phyloP scores from a whole-genome alignment of 148 eudicot genomes.

The Fagopyrum tataricum region DNA sequence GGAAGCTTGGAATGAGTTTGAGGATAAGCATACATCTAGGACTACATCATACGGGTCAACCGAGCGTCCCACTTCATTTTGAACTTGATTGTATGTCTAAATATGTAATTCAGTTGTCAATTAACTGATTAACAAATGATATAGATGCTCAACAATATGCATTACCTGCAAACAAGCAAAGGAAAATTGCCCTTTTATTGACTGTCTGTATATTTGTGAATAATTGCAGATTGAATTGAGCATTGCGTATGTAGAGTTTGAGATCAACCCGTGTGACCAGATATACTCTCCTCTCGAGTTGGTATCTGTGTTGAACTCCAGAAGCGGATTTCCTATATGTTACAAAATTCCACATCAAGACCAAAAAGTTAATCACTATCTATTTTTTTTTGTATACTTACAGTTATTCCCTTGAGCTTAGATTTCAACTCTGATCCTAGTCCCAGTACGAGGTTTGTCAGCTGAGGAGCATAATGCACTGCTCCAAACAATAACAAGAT shows the following conservation, averaged over 20 bases:
- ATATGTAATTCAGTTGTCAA: constrained; percentile 19
- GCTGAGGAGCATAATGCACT: constrained; percentile 5
- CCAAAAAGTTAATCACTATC: not conserved
- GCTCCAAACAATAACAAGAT: not conserved
- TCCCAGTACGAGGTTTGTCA: not conserved
- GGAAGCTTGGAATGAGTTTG: not conserved
- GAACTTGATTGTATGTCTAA: constrained; percentile 9
- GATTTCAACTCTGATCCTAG: not conserved
- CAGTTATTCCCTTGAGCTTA: constrained; percentile 1
- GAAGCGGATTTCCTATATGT: constrained; percentile 75
- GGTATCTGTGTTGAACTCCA: constrained; percentile 66
- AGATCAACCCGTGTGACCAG: constrained; percentile 79
- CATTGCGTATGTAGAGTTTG: constrained; percentile 45
- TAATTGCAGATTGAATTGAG: constrained; percentile 44
- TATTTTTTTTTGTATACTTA: not conserved
- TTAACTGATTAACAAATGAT: not conserved
- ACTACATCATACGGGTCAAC: constrained; percentile 46
- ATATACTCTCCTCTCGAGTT: constrained; percentile 49
- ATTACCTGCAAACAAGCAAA: constrained; percentile 27
- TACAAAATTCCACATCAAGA: not conserved
- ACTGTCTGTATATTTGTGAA: constrained; percentile 57
- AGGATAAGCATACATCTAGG: constrained; percentile 42
- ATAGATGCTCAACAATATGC: not conserved
- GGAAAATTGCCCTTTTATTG: constrained; percentile 21
- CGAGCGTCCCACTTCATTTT: constrained; percentile 34